Percentiles rank a stretch among this genome's conserved stretches.
These are phyloP conservation scores for Malassezia globosa DNA, from an alignment of 1,284 basidiomycete genomes.

Conservation along the genomic window DNA sequence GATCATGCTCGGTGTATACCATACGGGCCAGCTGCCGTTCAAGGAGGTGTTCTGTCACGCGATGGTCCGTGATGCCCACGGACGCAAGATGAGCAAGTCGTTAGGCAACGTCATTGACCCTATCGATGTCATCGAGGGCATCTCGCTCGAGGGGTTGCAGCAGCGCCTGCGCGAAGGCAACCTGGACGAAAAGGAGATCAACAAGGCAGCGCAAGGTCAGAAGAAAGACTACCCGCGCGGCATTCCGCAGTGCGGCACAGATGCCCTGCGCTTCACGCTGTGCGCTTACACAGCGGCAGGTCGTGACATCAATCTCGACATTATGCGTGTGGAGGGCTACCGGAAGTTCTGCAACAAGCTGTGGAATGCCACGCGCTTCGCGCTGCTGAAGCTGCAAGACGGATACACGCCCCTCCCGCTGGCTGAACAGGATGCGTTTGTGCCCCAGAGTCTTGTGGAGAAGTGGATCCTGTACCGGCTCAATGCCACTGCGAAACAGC, in stretches of 20 bases:
- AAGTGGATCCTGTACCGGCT: slow-evolving; percentile 92
- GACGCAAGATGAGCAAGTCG: slow-evolving; percentile 97
- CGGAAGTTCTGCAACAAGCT: slow-evolving; percentile 99
- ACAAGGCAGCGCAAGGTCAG: slow-evolving; percentile 82
- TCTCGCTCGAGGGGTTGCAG: slow-evolving; percentile 71
- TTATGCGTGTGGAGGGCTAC: slow-evolving; percentile 93
- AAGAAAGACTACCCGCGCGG: slow-evolving; percentile 99
- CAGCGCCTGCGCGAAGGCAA: slow-evolving; percentile 81
- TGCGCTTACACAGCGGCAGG: slow-evolving; percentile 78
- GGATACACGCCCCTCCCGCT: slow-evolving; percentile 32
- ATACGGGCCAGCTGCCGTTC: slow-evolving; percentile 87
- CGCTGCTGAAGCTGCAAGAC: slow-evolving; percentile 49
- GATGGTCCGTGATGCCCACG: slow-evolving; percentile 97
- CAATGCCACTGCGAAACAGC: slow-evolving; percentile 64
- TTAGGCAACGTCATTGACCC: slow-evolving; percentile 98
- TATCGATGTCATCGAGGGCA: slow-evolving; percentile 83
- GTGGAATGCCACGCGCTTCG: slow-evolving; percentile 98
- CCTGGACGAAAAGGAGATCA: slow-evolving; percentile 83
- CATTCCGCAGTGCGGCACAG: slow-evolving; percentile 95
- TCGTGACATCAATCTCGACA: slow-evolving; percentile 57
- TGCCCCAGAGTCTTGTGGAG: slow-evolving; percentile 79
- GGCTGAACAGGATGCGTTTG: slow-evolving; percentile 48
- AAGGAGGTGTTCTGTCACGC: slow-evolving; percentile 96
- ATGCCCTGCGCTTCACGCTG: slow-evolving; percentile 86
- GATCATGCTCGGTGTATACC: slow-evolving; percentile 82